Evolutionary conservation across 2,329 filamentous ascomycete genomes (phyloP).

Genomic region (Fusarium pilosicola): DNA sequence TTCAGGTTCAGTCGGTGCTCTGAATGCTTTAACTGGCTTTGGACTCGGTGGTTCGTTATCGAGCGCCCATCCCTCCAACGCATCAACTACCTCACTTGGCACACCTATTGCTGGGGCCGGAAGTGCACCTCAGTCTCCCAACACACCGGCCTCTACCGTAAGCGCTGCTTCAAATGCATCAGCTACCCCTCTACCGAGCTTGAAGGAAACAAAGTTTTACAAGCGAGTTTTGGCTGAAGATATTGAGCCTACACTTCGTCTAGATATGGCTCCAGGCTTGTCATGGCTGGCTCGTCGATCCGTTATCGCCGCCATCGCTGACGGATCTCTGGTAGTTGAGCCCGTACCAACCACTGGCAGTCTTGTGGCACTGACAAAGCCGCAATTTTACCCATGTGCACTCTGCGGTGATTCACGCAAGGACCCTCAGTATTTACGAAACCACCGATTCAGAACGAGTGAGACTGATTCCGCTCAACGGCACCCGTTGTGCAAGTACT

Average conservation of each 20-base stretch:
- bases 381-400: constrained; percentile 76
- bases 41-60: constrained; percentile 59
- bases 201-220: constrained; percentile 95
- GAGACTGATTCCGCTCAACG: constrained; percentile 88
- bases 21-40: constrained; percentile 54
- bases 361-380: constrained; percentile 60
- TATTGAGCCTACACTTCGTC: constrained; percentile 90
- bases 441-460: constrained; percentile 87
- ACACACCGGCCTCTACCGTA: constrained; percentile 63
- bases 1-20: constrained; percentile 72
- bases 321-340: constrained; percentile 89
- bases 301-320: constrained; percentile 83
- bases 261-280: constrained; percentile 89
- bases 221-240: constrained; percentile 90
- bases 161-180: constrained; percentile 56
- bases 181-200: constrained; percentile 59
- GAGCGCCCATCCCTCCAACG: constrained; percentile 63
- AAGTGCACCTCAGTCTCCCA: constrained; percentile 68
- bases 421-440: constrained; percentile 76
- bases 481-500: constrained; percentile 91
- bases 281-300: constrained; percentile 93
- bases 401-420: constrained; percentile 87
- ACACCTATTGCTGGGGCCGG: constrained; percentile 59
- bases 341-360: constrained; percentile 74
- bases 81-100: constrained; percentile 68